These are phyloP conservation scores for Phytopythium boreale DNA, from an alignment of 352 stramenopile species.

Conservation along the genomic window DNA sequence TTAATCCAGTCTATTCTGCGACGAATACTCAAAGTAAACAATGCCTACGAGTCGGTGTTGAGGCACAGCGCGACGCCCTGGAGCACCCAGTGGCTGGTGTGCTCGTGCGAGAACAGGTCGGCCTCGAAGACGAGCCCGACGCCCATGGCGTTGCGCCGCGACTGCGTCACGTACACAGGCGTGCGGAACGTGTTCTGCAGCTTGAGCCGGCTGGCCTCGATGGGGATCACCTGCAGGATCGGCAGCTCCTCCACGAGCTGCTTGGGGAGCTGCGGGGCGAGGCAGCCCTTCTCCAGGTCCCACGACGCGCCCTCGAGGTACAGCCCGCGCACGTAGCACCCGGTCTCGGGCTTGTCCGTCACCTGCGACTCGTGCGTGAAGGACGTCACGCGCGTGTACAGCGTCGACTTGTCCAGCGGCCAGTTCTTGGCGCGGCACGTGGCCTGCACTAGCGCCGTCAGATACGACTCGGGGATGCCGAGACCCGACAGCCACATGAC, in stretches of 20 bases:
- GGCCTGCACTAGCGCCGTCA: conserved; percentile 94
- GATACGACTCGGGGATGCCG: conserved; percentile 94
- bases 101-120: conserved; percentile 89
- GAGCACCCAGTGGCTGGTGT: conserved; percentile 93
- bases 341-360: conserved; percentile 61
- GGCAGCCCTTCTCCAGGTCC: conserved; percentile 73
- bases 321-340: conserved; percentile 91
- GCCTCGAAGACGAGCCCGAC: conserved; percentile 95
- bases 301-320: conserved; percentile 94
- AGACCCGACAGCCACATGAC: conserved; percentile 95
- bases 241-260: conserved; percentile 94
- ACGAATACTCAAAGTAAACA: too few relatives aligned
- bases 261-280: conserved; percentile 90
- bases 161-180: conserved; percentile 95
- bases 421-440: conserved; percentile 93
- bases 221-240: conserved; percentile 94
- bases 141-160: conserved; percentile 93
- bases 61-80: conserved; percentile 92
- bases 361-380: conserved; percentile 74
- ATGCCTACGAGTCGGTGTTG: conserved; percentile 86
- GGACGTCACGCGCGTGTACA: conserved; percentile 92
- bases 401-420: conserved; percentile 93
- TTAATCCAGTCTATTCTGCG: too few relatives aligned
- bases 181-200: conserved; percentile 94
- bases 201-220: conserved; percentile 94